A percentile compares a stretch with the other conserved stretches of the same genome.
Evolutionary conservation across 2,329 filamentous ascomycete species (phyloP).

Genomic region (Neofusicoccum umdonicola): DNA sequence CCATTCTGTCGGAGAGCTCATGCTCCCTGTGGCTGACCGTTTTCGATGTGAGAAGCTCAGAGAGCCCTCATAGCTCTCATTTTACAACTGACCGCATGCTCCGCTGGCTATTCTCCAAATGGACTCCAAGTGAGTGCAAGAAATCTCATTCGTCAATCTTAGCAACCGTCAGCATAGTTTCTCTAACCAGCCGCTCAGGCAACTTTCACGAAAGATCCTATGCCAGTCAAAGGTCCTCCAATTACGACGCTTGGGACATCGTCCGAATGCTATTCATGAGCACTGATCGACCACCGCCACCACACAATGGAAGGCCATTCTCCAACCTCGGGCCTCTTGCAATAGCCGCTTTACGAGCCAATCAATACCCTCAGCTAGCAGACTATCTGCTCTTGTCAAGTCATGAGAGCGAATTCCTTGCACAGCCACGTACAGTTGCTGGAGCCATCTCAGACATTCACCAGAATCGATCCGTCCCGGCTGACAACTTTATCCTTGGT

Average conservation of each 20-base stretch:
- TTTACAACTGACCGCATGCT: slow-evolving; percentile 69
- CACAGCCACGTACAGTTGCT: not conserved
- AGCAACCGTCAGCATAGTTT: slow-evolving; percentile 18
- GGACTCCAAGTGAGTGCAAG: slow-evolving; percentile 68
- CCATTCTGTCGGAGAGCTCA: slow-evolving; percentile 74
- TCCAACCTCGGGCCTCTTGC: slow-evolving; percentile 41
- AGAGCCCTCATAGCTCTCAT: slow-evolving; percentile 67
- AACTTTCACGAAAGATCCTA: slow-evolving; percentile 61
- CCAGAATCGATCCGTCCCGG: not conserved
- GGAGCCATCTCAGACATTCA: not conserved
- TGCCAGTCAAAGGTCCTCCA: slow-evolving; percentile 61
- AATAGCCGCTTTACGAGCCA: slow-evolving; percentile 44
- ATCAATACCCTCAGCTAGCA: slow-evolving; percentile 42
- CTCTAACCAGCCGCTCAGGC: slow-evolving; percentile 25
- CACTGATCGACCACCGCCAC: slow-evolving; percentile 52
- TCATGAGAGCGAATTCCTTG: not conserved
- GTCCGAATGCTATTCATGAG: slow-evolving; percentile 68
- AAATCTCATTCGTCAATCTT: not conserved
- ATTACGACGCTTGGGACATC: slow-evolving; percentile 64
- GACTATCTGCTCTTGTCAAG: slow-evolving; percentile 48
- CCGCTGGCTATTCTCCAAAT: slow-evolving; percentile 77
- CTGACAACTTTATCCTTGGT: slow-evolving; percentile 38
- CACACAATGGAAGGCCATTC: slow-evolving; percentile 26
- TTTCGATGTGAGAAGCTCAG: slow-evolving; percentile 63
- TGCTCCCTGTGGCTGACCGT: slow-evolving; percentile 69